These are phyloP conservation scores for Leccinum boreale DNA, from an alignment of 768 basidiomycete species.

Conservation along the genomic window DNA sequence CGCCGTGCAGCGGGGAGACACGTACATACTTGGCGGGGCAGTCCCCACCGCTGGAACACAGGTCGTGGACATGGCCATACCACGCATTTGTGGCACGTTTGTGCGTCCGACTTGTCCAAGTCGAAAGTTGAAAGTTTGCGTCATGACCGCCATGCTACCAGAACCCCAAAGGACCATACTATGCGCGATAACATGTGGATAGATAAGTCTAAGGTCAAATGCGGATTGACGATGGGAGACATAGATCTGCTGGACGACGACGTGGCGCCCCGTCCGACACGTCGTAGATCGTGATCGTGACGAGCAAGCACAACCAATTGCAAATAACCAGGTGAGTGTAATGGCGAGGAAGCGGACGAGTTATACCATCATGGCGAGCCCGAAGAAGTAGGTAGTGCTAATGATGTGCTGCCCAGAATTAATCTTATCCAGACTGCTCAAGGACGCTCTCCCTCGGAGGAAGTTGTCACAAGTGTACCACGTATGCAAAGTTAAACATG, in stretches of 20 bases:
- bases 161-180: not conserved
- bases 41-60: not conserved
- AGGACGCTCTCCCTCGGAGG: no score
- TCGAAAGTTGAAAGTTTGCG: not conserved
- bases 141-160: not conserved
- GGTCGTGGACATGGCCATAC: not conserved
- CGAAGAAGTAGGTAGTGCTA: no score
- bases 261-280: not conserved
- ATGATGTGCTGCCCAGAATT: no score
- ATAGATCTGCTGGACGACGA: not conserved
- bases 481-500: no score
- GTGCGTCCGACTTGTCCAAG: not conserved
- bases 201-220: not conserved
- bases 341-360: no score
- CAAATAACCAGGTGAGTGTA: conserved; percentile 37
- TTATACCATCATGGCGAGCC: no score
- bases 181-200: not conserved
- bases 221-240: not conserved
- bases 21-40: not conserved
- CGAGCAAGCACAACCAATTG: conserved; percentile 42
- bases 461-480: no score
- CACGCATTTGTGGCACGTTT: not conserved
- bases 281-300: not conserved
- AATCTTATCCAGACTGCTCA: no score
- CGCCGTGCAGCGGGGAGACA: not conserved